phyloP scores from a whole-genome alignment of 148 eudicot genomes.

The Rhododendron molle region DNA sequence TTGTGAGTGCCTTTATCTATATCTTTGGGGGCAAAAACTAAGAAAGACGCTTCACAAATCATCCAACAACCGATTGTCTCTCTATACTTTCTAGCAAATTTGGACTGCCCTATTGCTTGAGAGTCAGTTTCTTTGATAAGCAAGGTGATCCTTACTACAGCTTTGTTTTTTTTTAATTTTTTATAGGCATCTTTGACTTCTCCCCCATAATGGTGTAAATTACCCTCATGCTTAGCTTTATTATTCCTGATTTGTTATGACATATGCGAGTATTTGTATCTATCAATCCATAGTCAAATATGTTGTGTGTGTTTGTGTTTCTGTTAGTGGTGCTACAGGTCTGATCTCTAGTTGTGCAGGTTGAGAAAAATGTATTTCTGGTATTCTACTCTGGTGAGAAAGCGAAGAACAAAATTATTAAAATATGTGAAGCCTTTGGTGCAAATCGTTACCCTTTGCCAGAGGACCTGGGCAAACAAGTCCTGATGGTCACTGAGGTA shows the following conservation, averaged over 20 bases:
- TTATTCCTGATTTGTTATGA: not conserved
- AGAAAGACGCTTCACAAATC: not conserved
- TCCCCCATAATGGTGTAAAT: not conserved
- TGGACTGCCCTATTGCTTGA: not conserved
- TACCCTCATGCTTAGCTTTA: not conserved
- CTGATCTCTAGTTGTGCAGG: constrained; percentile 40
- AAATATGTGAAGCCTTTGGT: constrained; percentile 97
- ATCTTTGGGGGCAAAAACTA: not conserved
- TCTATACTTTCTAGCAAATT: not conserved
- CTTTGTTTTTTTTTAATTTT: not conserved
- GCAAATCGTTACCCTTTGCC: constrained; percentile 87
- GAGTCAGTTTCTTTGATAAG: not conserved
- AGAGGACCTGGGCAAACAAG: constrained; percentile 79
- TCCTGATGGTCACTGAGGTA: constrained; percentile 85
- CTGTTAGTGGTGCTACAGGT: not conserved
- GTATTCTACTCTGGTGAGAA: constrained; percentile 93
- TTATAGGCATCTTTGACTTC: not conserved
- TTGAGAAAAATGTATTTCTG: constrained; percentile 87
- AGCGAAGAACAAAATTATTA: constrained; percentile 78
- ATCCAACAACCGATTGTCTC: not conserved
- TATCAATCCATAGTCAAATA: not conserved
- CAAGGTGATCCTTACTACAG: not conserved
- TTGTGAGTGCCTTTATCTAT: not conserved
- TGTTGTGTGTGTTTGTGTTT: not conserved
- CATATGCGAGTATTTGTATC: not conserved